Evolutionary conservation across 78 protist genomes (phyloP), one percentile per base, ranked within the genome.

Genomic region (Monocercomonoides exilis): DNA sequence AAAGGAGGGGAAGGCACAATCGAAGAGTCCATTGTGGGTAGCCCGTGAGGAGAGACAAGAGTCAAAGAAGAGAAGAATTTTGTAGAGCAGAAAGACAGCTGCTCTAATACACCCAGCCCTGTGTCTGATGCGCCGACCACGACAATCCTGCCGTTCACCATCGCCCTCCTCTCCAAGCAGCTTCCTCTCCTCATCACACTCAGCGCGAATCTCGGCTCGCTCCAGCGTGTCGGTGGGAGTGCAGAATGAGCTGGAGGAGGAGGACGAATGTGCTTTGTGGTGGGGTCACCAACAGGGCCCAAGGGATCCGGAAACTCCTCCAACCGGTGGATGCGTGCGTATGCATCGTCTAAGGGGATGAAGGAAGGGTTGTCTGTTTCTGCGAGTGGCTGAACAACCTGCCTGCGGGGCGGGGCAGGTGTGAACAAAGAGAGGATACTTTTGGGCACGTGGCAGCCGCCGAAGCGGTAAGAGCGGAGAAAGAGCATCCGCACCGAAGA

Each of bases 61-160:
- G 45, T 1, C 46, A 87, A 44, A 36, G 3, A 41, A 43, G 44
- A 38, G 89, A 87, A 87, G 46, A 34, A 1, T 44, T 77, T 82
- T 80, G 41, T 41, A 36, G 89, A 84, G 54, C 41, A 82, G 34
- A 45, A 0, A 43, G 29, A 1, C 5, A 86, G 88, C 38, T 36
- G 1, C 45, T 77, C 84, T 43, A 86, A 80, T 0, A 63, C 1
- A 21, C 85, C 44, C 45, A 86, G 45, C 32, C 84, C 44, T 1
- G 81, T 2, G 63, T 82, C 86, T 34, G 85, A 77, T 29, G 77
- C 45, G 43, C 89, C 89, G 6, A 87, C 85, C 32, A 87, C 89
- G 11, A 87, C 89, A 46, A 87, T 32, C 5, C 89, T 82, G 46
- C 3, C 2, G 43, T 87, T 87, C 45, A 3, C 4, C 21, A 29